These are phyloP conservation scores for Tricholoma terreum DNA, from an alignment of 768 basidiomycete genomes.

Conservation along the genomic window DNA sequence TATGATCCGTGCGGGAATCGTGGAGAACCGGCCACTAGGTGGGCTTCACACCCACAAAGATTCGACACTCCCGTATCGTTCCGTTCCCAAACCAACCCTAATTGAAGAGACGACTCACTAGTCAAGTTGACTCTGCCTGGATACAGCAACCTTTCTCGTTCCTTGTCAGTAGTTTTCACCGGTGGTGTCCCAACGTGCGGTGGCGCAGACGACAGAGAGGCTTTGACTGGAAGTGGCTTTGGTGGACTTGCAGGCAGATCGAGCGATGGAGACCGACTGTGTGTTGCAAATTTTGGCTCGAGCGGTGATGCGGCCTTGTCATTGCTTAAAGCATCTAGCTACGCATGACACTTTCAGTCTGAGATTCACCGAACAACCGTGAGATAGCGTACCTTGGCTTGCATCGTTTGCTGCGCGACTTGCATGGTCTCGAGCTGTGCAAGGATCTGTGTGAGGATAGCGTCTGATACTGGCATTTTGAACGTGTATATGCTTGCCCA, in stretches of 20 bases:
- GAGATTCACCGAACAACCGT: conserved; percentile 1
- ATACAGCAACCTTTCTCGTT: conserved; percentile 73
- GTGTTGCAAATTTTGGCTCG: conserved; percentile 28
- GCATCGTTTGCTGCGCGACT: conserved; percentile 70
- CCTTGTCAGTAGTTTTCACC: conserved; percentile 44
- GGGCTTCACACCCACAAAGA: not conserved
- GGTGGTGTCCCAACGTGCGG: conserved; percentile 20
- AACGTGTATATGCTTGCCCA: not conserved
- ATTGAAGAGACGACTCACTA: conserved; percentile 47
- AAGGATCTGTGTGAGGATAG: conserved; percentile 69
- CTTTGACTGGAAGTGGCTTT: conserved; percentile 8
- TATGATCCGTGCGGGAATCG: not conserved
- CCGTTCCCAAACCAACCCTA: not conserved
- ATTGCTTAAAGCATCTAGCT: conserved; percentile 49
- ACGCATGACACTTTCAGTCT: not conserved
- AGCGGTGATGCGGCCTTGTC: conserved; percentile 21
- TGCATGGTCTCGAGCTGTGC: conserved; percentile 68
- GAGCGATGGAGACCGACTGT: conserved; percentile 18
- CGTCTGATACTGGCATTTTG: conserved; percentile 47
- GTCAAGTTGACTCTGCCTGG: conserved; percentile 81
- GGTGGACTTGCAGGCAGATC: conserved; percentile 7
- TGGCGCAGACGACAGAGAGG: conserved; percentile 25
- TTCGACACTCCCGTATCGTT: not conserved
- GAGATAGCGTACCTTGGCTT: conserved; percentile 61
- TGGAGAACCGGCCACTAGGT: not conserved